phyloP scores from a whole-genome alignment of 192 early-diverging fungal genomes.

The Umbelopsis sp. region DNA sequence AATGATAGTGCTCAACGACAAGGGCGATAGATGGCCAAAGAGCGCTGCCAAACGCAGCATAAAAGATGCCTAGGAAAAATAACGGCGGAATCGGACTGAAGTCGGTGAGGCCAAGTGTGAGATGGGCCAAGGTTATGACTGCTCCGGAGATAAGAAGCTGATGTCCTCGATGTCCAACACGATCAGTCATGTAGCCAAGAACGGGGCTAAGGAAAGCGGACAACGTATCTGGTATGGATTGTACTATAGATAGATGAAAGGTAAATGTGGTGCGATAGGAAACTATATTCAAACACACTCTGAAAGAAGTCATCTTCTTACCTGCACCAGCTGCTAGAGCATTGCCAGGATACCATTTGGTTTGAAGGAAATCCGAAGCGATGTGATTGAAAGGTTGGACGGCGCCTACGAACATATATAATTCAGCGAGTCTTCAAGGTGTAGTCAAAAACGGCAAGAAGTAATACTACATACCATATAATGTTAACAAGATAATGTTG shows the following conservation, averaged over 20 bases:
- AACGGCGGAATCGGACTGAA: constrained; percentile 48
- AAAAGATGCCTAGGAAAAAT: constrained; percentile 56
- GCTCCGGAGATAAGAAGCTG: constrained; percentile 48
- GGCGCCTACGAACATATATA: constrained; percentile 30
- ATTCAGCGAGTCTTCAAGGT: no score
- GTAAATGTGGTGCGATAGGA: neutral
- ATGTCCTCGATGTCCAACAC: constrained; percentile 49
- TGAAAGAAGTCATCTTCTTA: constrained; percentile 35
- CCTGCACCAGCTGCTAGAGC: constrained; percentile 56
- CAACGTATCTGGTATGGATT: constrained; percentile 66
- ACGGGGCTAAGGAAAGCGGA: constrained; percentile 62
- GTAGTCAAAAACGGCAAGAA: no score
- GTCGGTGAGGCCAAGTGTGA: constrained; percentile 46
- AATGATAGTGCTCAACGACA: constrained; percentile 57
- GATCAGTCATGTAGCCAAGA: constrained; percentile 56
- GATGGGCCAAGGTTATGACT: constrained; percentile 50
- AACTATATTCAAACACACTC: no score
- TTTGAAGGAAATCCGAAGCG: constrained; percentile 63
- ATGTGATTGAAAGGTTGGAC: constrained; percentile 66
- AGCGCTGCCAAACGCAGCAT: constrained; percentile 58
- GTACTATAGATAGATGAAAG: constrained; percentile 26
- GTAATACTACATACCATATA: constrained; percentile 32
- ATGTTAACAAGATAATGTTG: constrained; percentile 44
- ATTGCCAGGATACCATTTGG: constrained; percentile 60
- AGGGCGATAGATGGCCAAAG: constrained; percentile 72